phyloP scores from a whole-genome alignment of 164 flowering plant genomes.

The Santalum album region DNA sequence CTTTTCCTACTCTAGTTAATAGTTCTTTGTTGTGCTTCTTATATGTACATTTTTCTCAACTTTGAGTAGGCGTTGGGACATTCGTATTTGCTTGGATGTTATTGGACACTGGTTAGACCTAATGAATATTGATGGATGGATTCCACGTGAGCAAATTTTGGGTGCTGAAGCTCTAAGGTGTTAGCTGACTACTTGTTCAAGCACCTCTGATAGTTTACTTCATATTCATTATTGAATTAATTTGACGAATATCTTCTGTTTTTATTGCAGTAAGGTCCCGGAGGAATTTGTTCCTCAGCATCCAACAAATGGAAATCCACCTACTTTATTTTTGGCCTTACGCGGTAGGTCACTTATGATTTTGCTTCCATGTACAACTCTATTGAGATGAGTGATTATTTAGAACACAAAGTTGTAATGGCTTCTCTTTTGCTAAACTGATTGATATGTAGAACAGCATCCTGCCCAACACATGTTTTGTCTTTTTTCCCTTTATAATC shows the following conservation, averaged over 20 bases:
- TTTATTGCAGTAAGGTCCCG: conserved; percentile 81
- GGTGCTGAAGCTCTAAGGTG: conserved; percentile 98
- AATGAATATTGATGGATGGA: conserved; percentile 97
- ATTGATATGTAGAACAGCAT: no score
- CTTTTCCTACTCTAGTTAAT: not conserved
- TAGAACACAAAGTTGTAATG: no score
- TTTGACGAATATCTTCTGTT: not conserved
- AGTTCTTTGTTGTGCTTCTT: not conserved
- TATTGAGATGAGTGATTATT: no score
- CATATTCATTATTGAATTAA: not conserved
- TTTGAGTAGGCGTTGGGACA: conserved; percentile 88
- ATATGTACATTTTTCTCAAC: not conserved
- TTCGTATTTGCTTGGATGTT: conserved; percentile 73
- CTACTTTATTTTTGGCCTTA: conserved; percentile 74
- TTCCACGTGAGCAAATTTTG: conserved; percentile 94
- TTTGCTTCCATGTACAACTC: no score
- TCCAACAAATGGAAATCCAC: conserved; percentile 92
- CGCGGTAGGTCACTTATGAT: conserved; percentile 37
- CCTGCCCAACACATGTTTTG: no score
- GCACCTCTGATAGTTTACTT: not conserved
- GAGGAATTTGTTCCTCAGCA: conserved; percentile 81
- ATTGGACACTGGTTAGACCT: conserved; percentile 97
- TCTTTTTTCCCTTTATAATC: no score
- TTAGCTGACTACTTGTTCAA: not conserved
- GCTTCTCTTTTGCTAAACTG: no score